Percentiles rank a stretch among this genome's conserved stretches.
phyloP scores from a whole-genome alignment of 2,329 filamentous ascomycete genomes.

The Ustulina deusta region DNA sequence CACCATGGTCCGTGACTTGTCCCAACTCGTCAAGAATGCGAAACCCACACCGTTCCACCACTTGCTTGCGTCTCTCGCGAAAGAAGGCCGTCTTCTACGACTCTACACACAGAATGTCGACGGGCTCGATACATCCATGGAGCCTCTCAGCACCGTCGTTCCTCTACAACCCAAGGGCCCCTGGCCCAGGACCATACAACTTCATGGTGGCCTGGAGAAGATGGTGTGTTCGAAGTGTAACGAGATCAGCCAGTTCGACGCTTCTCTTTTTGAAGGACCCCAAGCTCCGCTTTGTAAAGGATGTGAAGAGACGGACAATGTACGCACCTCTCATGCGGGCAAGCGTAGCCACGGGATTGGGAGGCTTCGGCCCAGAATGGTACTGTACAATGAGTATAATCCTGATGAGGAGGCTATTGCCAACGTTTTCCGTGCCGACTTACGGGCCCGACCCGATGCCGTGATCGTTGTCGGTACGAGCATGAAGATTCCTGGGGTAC shows the following conservation, averaged over 20 bases:
- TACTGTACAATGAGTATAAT: slow-evolving; percentile 97
- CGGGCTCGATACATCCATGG: slow-evolving; percentile 87
- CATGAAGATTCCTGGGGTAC: slow-evolving; percentile 92
- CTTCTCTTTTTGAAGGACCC: slow-evolving; percentile 83
- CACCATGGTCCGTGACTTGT: slow-evolving; percentile 92
- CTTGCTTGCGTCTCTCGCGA: slow-evolving; percentile 87
- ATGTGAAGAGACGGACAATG: slow-evolving; percentile 79
- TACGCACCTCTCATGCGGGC: slow-evolving; percentile 80
- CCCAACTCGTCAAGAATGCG: slow-evolving; percentile 80
- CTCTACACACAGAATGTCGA: slow-evolving; percentile 98
- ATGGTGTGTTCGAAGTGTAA: slow-evolving; percentile 98
- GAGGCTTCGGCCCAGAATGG: slow-evolving; percentile 88
- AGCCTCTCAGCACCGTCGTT: slow-evolving; percentile 81
- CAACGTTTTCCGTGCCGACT: slow-evolving; percentile 85
- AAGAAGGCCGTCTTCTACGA: slow-evolving; percentile 86
- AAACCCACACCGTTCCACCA: slow-evolving; percentile 92
- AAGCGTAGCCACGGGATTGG: slow-evolving; percentile 96
- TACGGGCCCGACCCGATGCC: slow-evolving; percentile 87
- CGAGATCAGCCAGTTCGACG: slow-evolving; percentile 79
- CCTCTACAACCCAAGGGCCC: slow-evolving; percentile 86
- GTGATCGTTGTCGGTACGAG: slow-evolving; percentile 96
- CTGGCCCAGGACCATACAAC: slow-evolving; percentile 92
- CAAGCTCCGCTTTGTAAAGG: slow-evolving; percentile 82
- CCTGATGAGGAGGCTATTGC: slow-evolving; percentile 97
- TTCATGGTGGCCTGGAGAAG: slow-evolving; percentile 92